phyloP scores from a whole-genome alignment of 2,329 filamentous ascomycete genomes.

The Orbilia brochopaga region DNA sequence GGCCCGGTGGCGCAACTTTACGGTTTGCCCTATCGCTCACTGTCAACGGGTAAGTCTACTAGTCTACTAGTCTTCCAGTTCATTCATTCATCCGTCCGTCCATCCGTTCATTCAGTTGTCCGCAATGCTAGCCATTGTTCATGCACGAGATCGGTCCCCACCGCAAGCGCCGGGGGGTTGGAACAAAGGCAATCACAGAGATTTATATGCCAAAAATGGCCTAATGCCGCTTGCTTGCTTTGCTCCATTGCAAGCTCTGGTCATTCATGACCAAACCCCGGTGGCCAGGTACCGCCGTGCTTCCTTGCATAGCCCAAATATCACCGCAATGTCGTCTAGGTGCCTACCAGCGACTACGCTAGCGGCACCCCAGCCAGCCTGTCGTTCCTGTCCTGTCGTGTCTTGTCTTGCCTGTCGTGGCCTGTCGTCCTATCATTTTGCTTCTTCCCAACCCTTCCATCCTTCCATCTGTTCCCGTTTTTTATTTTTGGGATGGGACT shows the following conservation, averaged over 20 bases:
- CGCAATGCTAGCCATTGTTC: no score
- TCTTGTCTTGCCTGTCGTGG: no score
- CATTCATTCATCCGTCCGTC: slow-evolving; percentile 15
- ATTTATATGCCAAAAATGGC: slow-evolving; percentile 30
- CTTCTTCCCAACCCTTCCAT: neutral
- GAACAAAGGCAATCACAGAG: slow-evolving; percentile 14
- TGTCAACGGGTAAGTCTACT: slow-evolving; percentile 26
- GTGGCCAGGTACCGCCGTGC: slow-evolving; percentile 10
- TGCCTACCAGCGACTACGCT: neutral
- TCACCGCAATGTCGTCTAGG: slow-evolving; percentile 4
- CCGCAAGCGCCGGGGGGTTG: slow-evolving; percentile 42
- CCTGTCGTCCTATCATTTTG: neutral
- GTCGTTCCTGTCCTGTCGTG: no score
- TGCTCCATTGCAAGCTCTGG: slow-evolving; percentile 4
- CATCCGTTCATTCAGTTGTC: no score
- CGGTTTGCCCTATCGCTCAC: slow-evolving; percentile 2
- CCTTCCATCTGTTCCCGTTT: no score
- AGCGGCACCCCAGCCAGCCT: neutral
- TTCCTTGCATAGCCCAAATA: slow-evolving; percentile 12
- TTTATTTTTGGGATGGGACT: slow-evolving; percentile 45
- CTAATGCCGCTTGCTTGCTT: slow-evolving; percentile 32
- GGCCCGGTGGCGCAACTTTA: neutral
- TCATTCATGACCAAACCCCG: slow-evolving; percentile 23
- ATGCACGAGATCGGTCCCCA: slow-evolving; percentile 22
- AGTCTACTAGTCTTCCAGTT: neutral